Percentiles rank a stretch among this genome's conserved stretches.
Evolutionary conservation across 2,329 filamentous ascomycete species (phyloP).

Genomic region (Knufia petricola): DNA sequence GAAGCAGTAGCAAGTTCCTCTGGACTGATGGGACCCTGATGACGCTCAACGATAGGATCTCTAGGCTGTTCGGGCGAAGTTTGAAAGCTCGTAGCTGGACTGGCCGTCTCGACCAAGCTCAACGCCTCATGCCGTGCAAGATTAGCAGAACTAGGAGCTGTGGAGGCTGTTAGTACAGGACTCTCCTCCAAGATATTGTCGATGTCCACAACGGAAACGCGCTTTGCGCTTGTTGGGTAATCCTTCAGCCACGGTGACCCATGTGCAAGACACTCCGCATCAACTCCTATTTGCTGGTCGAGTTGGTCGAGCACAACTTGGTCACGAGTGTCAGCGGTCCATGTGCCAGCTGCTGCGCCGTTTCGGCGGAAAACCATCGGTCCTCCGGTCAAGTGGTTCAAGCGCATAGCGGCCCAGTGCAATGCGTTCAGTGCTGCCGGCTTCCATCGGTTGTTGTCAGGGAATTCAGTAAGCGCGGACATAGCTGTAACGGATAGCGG

Average conservation of each 20-base stretch:
- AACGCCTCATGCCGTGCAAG: too few species aligned
- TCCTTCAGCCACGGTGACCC: too few species aligned
- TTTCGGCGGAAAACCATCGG: constrained; percentile 5
- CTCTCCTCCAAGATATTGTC: neutral
- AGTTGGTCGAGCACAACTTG: neutral
- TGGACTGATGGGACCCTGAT: too few species aligned
- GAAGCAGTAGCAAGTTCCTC: too few species aligned
- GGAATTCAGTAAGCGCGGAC: constrained; percentile 11
- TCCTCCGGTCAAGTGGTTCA: constrained; percentile 15
- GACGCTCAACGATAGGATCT: too few species aligned
- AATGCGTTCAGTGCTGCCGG: constrained; percentile 14
- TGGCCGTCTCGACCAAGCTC: too few species aligned
- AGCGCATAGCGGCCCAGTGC: constrained; percentile 15
- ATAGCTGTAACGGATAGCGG: constrained; percentile 13
- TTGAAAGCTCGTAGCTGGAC: too few species aligned
- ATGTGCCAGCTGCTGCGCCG: constrained; percentile 7
- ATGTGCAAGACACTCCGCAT: too few species aligned
- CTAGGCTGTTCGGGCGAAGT: too few species aligned
- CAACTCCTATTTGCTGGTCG: neutral
- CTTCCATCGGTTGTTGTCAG: constrained; percentile 10
- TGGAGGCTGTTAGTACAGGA: too few species aligned
- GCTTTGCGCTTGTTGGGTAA: neutral
- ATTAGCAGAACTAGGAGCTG: too few species aligned
- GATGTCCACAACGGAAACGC: neutral
- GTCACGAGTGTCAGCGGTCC: constrained; percentile 8